Evolutionary conservation across 2,329 filamentous ascomycete genomes (phyloP).

Genomic region (Cordyceps militaris): DNA sequence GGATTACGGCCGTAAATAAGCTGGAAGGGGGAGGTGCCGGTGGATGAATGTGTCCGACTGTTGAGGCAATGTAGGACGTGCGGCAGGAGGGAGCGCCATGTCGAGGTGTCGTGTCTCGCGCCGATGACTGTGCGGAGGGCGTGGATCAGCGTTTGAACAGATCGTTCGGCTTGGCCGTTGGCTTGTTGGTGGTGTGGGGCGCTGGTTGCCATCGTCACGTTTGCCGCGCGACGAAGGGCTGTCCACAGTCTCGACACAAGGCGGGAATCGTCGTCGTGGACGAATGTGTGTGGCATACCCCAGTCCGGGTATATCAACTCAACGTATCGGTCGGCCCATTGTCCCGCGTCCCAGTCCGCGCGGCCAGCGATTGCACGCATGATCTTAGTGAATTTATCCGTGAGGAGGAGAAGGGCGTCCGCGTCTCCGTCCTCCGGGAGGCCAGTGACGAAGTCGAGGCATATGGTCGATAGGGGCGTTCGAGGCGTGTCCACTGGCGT

Average conservation of each 20-base stretch:
- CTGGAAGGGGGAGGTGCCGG: background rate
- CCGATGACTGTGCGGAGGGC: background rate
- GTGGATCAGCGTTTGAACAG: background rate
- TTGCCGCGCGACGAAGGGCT: background rate
- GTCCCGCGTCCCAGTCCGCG: background rate
- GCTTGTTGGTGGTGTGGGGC: background rate
- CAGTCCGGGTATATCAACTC: background rate
- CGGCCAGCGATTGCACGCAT: background rate
- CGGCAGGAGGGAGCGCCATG: background rate
- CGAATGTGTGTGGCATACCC: background rate
- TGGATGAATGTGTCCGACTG: background rate
- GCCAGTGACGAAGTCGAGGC: background rate
- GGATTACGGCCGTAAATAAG: background rate
- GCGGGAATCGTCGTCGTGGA: background rate
- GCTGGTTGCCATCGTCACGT: background rate
- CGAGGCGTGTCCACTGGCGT: background rate
- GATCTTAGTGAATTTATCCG: background rate
- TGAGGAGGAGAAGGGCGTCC: background rate
- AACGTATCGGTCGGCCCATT: background rate
- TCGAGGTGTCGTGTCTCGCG: background rate
- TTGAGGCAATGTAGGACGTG: background rate
- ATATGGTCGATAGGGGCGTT: background rate
- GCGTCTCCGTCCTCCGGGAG: background rate
- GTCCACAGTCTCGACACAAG: background rate
- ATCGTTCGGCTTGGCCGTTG: background rate